Conservation (phyloP, 1,284 basidiomycete genomes). For the Inonotus obliquus region DNA sequence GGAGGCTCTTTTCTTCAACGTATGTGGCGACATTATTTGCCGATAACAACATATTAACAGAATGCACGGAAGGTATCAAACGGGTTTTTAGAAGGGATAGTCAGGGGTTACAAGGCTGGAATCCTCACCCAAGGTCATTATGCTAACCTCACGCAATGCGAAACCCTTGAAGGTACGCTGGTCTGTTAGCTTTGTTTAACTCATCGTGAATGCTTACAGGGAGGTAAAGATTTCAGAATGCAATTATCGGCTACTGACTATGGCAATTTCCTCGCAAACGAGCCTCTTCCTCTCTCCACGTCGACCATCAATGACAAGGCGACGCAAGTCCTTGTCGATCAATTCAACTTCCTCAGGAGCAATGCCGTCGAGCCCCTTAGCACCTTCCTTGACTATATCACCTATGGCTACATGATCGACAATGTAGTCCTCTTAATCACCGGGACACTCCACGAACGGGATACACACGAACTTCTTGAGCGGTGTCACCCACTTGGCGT, state of each 20-base stretch:
- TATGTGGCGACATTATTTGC: slow-evolving; percentile 36
- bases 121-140: slow-evolving; percentile 89
- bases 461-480: slow-evolving; percentile 95
- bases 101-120: slow-evolving; percentile 92
- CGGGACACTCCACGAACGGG: slow-evolving; percentile 94
- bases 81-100: slow-evolving; percentile 90
- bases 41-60: slow-evolving; percentile 26
- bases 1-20: slow-evolving; percentile 88
- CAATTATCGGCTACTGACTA: slow-evolving; percentile 97
- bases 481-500: slow-evolving; percentile 96
- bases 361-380: slow-evolving; percentile 90
- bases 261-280: slow-evolving; percentile 97
- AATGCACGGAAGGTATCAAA: slow-evolving; percentile 53
- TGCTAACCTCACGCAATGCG: slow-evolving; percentile 94
- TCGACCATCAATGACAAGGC: slow-evolving; percentile 95
- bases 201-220: background rate
- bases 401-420: slow-evolving; percentile 99
- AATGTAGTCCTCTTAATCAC: slow-evolving; percentile 98
- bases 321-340: slow-evolving; percentile 91
- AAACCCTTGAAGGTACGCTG: slow-evolving; percentile 86
- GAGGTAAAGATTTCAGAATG: slow-evolving; percentile 76
- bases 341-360: slow-evolving; percentile 91
- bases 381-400: slow-evolving; percentile 98
- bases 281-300: slow-evolving; percentile 92
- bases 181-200: background rate